phyloP scores from a whole-genome alignment of 2,329 filamentous ascomycete genomes.

The Conoideocrella luteorostrata region DNA sequence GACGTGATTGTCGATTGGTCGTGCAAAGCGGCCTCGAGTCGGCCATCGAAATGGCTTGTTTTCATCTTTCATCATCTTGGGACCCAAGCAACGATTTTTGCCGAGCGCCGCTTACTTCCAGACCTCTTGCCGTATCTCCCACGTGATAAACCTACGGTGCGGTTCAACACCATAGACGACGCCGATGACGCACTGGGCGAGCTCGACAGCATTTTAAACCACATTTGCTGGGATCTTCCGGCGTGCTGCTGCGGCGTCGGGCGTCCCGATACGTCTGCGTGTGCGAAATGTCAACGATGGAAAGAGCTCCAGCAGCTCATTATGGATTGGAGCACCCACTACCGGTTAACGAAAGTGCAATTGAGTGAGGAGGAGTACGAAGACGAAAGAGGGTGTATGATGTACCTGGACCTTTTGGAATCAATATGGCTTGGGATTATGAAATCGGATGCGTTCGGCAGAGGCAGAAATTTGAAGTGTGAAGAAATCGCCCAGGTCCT shows the following conservation, averaged over 20 bases:
- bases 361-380: neutral
- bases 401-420: neutral
- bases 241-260: neutral
- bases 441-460: neutral
- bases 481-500: conserved; percentile 3
- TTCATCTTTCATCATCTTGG: conserved; percentile 6
- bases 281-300: neutral
- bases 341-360: neutral
- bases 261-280: neutral
- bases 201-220: conserved; percentile 5
- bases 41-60: conserved; percentile 3
- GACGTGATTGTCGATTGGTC: conserved; percentile 1
- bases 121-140: conserved; percentile 2
- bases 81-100: conserved; percentile 5
- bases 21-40: neutral
- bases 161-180: conserved; percentile 1
- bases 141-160: neutral
- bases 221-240: neutral
- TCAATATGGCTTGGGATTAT: conserved; percentile 4
- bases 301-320: neutral
- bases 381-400: neutral
- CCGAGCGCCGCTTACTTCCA: conserved; percentile 1
- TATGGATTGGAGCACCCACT: conserved; percentile 1
- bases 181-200: conserved; percentile 4
- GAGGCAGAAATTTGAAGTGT: neutral